Evolutionary conservation across 2,329 filamentous ascomycete genomes (phyloP), one percentile per base, ranked within the genome.

Genomic region (Pseudogymnoascus sp.): DNA sequence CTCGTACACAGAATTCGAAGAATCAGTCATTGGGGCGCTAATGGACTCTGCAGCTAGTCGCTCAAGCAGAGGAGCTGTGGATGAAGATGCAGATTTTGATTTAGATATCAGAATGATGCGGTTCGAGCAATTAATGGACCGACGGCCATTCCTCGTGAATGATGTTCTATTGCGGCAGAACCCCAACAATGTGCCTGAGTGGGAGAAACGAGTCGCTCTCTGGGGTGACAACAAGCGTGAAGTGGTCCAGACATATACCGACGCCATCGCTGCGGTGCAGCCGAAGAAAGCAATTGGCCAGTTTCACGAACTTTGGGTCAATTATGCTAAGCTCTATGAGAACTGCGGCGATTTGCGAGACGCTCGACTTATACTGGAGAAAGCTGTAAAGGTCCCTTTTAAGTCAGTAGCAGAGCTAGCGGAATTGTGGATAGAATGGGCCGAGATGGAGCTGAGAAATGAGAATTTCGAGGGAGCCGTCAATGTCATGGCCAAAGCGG

Each of bases 361-460:
- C 68, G 93, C 95, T 38, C 85, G 95, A 33, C 83, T 96, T 65
- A 97, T 99, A 71, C 90, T 97, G 84, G 93, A 97, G 75, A 99
- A 97, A 77, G 93, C 93, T 13, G 90, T 96, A 72, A 97, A 97
- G 73, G 95, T 99, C 1, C 93, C 93, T 0, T 99, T 96, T 81
- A 97, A 96, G 73, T 96, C 93, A 0, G 93, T 99, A n/a, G 87
- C 90, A 31, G 95, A 99, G 76, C 82, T 99, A 64, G 95, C 95
- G 19, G 95, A 99, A 72, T 96, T 95, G 83, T 99, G 95, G 95
- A 96, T 96, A 67, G 92, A 96, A 77, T 99, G 95, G 93, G 93
- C 96, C 0, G 93, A 99, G 76, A 91, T 99, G 89, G 95, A 99
- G 75, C 82, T 99, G 59, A 89, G 95, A 59, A 92, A 92, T 71